A percentile compares a stretch with the other conserved stretches of the same genome.
These are phyloP conservation scores for Tricholoma saponaceum DNA, from an alignment of 768 basidiomycete species.

Conservation along the genomic window DNA sequence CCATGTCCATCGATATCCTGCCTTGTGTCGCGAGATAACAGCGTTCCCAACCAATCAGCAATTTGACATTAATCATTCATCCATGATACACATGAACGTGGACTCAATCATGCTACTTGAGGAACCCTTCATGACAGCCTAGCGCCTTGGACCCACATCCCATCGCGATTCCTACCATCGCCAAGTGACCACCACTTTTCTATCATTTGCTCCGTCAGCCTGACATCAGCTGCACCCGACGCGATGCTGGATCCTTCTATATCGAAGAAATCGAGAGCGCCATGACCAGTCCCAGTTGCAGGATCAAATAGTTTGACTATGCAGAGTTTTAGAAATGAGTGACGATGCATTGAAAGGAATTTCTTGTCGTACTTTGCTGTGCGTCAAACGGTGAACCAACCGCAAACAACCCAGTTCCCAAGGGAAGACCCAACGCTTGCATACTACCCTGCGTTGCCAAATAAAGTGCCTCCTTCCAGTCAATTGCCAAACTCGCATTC, in stretches of 20 bases:
- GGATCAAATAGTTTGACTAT: constrained; percentile 47
- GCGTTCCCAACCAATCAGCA: neutral
- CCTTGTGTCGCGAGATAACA: neutral
- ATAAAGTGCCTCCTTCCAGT: constrained; percentile 81
- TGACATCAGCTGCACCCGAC: constrained; percentile 21
- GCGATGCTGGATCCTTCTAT: constrained; percentile 16
- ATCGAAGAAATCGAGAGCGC: constrained; percentile 71
- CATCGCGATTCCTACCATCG: constrained; percentile 57
- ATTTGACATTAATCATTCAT: neutral
- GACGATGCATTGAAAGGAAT: neutral
- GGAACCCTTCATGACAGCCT: constrained; percentile 1
- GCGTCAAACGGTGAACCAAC: constrained; percentile 71
- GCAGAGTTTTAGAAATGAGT: neutral
- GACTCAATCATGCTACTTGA: neutral
- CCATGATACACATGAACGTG: neutral
- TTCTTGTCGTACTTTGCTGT: constrained; percentile 55
- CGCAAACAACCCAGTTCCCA: constrained; percentile 45
- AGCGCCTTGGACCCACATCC: constrained; percentile 78
- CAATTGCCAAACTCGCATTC: constrained; percentile 42
- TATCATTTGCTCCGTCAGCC: constrained; percentile 42
- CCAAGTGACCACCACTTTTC: constrained; percentile 94
- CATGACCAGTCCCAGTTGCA: constrained; percentile 40
- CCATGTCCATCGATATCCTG: neutral
- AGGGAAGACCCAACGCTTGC: constrained; percentile 55
- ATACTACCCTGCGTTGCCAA: constrained; percentile 83